Percentiles rank a stretch among this genome's conserved stretches.
phyloP scores from a whole-genome alignment of 345 rosid species.

The Citrus hindsii region DNA sequence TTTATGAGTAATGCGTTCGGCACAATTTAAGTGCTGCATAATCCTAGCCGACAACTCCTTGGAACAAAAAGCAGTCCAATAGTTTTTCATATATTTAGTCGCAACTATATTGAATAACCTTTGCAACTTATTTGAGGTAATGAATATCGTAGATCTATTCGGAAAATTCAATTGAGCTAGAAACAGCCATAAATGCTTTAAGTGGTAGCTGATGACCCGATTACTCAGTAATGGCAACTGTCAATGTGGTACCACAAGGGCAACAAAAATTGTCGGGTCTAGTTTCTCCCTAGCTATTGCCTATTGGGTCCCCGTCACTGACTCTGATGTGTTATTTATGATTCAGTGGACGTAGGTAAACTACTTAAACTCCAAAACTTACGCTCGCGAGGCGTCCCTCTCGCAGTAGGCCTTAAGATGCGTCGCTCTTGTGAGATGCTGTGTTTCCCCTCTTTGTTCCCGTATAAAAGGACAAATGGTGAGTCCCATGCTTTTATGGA shows the following conservation, averaged over 20 bases:
- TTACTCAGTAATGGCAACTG: neutral
- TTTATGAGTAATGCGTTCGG: too few species aligned
- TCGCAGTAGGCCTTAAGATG: neutral
- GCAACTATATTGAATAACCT: neutral
- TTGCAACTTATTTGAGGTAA: neutral
- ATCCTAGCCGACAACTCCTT: neutral
- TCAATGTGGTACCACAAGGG: neutral
- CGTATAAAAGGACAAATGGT: neutral
- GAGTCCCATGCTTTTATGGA: too few species aligned
- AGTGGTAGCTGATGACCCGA: neutral
- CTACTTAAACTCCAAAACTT: too few species aligned
- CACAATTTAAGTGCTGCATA: neutral
- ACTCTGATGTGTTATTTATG: neutral
- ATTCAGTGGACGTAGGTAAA: neutral
- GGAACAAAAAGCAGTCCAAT: neutral
- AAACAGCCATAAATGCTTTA: neutral
- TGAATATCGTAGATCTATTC: neutral
- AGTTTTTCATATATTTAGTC: neutral
- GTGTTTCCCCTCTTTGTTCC: neutral
- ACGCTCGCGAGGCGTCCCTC: neutral
- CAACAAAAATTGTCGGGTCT: neutral
- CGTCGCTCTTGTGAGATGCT: neutral
- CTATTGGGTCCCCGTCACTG: neutral
- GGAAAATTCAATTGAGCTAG: neutral
- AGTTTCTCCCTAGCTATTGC: neutral